Conservation (phyloP, 2,329 filamentous ascomycete species). For the Phyllosticta capitalensis region DNA sequence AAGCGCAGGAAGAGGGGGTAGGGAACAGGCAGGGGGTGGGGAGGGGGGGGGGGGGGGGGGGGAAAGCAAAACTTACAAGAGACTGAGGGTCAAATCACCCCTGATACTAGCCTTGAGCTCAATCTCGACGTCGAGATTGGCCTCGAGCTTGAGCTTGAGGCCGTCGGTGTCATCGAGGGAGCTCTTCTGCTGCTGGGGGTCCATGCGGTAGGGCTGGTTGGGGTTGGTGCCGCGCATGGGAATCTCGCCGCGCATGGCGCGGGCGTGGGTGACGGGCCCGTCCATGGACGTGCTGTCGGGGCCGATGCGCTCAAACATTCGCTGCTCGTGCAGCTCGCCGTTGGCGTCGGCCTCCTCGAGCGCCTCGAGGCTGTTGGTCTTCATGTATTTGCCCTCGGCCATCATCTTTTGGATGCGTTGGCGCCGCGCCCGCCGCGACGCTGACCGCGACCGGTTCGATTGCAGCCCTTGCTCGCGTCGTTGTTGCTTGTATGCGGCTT, state of each 20-base stretch:
- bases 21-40: not conserved
- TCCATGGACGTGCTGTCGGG: conserved; percentile 48
- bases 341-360: conserved; percentile 44
- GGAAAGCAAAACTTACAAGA: conserved; percentile 52
- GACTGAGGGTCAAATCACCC: conserved; percentile 69
- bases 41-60: not conserved
- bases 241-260: conserved; percentile 46
- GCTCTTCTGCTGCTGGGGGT: conserved; percentile 32
- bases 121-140: conserved; percentile 76
- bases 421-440: conserved; percentile 38
- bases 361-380: conserved; percentile 39
- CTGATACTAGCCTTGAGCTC: conserved; percentile 78
- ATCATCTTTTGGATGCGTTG: conserved; percentile 36
- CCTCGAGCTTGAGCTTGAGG: conserved; percentile 60
- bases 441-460: conserved; percentile 36
- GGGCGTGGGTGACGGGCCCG: conserved; percentile 45
- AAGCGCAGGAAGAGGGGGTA: not conserved
- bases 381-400: conserved; percentile 43
- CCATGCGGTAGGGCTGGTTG: conserved; percentile 37
- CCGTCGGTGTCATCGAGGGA: conserved; percentile 51
- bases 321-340: conserved; percentile 37
- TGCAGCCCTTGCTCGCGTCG: conserved; percentile 30
- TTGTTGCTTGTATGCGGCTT: conserved; percentile 31
- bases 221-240: conserved; percentile 44
- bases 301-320: conserved; percentile 46